Base-by-base conservation (phyloP, 331 rosid genomes). In the Malus hybrid region DNA sequence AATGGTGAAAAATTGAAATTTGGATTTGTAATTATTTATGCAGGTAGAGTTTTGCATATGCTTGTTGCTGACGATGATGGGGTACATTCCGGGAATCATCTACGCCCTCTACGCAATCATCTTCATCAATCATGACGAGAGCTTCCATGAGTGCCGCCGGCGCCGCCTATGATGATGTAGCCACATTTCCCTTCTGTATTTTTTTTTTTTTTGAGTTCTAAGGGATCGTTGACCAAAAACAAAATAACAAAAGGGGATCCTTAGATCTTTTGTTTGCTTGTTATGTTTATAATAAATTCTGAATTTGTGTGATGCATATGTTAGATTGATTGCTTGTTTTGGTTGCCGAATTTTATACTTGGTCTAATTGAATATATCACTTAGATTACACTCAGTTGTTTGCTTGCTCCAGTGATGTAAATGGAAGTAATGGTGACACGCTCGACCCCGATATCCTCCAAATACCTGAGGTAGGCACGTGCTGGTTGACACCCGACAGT, bases 61-160 rank as follows among this genome's bases (percentile, higher is more conserved):
- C 85, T 67, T 94, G 93, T 69, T 94, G 18, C 67, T 94, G 81
- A 94, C 99, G 19, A 66, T 90, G 7, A 82, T 94, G 12, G 99
- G 99, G 28, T 94, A 94, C 82, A 3, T 94, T 39, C 97, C 99
- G 9, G 97, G 99, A 65, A 94, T 94, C 12, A 90, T 94, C 52
- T 94, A 94, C 83, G 99, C 99, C 8, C 89, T 94, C 15, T 94
- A 94, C 80, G 96, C 88, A 15, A 90, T 94, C 74, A 72, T 90
- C 29, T 90, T 89, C 70, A 65, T 90, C 52, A 88, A 94, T 84
- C 97, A 93, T 65, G 97, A 94, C 12, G 83, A 87, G 80, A 89
- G 78, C 85, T 94, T 92, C 32, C 91, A 89, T 73, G 99, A 90
- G 28, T 81, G 61, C 76, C 88, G 97, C 76, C 93, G 92, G 92